phyloP scores from a whole-genome alignment of 805 yeast species.

The Hanseniaspora clermontiae region DNA sequence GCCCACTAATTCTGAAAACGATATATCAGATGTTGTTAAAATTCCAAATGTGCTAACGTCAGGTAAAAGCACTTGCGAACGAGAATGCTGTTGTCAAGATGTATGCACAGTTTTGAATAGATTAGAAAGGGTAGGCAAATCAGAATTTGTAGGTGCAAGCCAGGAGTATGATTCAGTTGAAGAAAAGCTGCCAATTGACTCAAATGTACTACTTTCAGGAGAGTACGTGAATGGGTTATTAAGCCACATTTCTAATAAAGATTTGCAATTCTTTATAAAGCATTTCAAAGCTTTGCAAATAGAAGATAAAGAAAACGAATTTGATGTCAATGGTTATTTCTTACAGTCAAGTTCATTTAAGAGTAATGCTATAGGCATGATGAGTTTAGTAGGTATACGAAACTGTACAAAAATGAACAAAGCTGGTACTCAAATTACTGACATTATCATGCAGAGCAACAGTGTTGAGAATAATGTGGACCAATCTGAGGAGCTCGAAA shows the following conservation, averaged over 20 bases:
- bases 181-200: conserved; percentile 23
- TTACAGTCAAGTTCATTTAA: not conserved
- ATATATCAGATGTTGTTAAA: not conserved
- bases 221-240: conserved; percentile 35
- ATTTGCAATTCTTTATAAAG: conserved; percentile 46
- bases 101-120: conserved; percentile 23
- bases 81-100: conserved; percentile 12
- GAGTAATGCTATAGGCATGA: conserved; percentile 6
- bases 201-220: conserved; percentile 25
- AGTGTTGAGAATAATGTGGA: conserved; percentile 38
- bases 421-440: conserved; percentile 36
- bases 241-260: conserved; percentile 16
- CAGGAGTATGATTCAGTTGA: not conserved
- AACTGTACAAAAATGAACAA: conserved; percentile 38
- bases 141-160: conserved; percentile 40
- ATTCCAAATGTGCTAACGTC: conserved; percentile 3
- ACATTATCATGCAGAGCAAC: conserved; percentile 47
- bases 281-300: conserved; percentile 56
- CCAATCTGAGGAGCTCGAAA: conserved; percentile 12
- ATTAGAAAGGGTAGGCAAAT: conserved; percentile 47
- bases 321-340: conserved; percentile 8
- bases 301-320: conserved; percentile 45
- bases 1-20: conserved; percentile 24
- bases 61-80: conserved; percentile 12
- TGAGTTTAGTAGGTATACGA: conserved; percentile 25